Evolutionary conservation across 805 yeast genomes (phyloP).

Genomic region (Candida argentea): DNA sequence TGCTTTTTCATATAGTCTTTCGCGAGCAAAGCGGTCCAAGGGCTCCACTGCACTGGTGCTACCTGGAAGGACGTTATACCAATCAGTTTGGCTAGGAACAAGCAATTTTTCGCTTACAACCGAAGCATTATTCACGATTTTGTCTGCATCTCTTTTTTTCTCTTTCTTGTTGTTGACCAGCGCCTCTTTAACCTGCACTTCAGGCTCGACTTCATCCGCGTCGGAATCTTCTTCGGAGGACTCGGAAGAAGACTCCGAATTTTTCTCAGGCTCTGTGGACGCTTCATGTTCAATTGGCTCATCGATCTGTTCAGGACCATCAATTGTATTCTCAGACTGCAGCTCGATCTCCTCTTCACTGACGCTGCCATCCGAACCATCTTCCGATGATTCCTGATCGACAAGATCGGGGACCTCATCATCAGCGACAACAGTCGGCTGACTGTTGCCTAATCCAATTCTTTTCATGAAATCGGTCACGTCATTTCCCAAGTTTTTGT

Average conservation of each 20-base stretch:
- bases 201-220: slow-evolving; percentile 7
- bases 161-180: slow-evolving; percentile 4
- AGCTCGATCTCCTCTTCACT: slow-evolving; percentile 25
- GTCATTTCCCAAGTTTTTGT: slow-evolving; percentile 40
- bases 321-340: slow-evolving; percentile 15
- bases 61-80: slow-evolving; percentile 55
- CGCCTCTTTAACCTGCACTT: slow-evolving; percentile 7
- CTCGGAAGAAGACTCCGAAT: slow-evolving; percentile 6
- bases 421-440: slow-evolving; percentile 20
- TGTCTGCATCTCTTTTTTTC: slow-evolving; percentile 13
- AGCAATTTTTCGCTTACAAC: slow-evolving; percentile 47
- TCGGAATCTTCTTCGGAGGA: slow-evolving; percentile 4
- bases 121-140: slow-evolving; percentile 30
- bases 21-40: slow-evolving; percentile 46
- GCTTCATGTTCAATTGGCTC: slow-evolving; percentile 8
- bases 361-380: slow-evolving; percentile 8
- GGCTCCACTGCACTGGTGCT: slow-evolving; percentile 19
- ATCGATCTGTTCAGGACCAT: slow-evolving; percentile 12
- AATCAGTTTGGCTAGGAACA: slow-evolving; percentile 56
- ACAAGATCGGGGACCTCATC: slow-evolving; percentile 6
- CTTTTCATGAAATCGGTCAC: slow-evolving; percentile 52
- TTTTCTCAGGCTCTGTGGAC: slow-evolving; percentile 6
- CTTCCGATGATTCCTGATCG: slow-evolving; percentile 7
- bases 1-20: slow-evolving; percentile 56
- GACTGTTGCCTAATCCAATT: slow-evolving; percentile 46